phyloP scores from a whole-genome alignment of 441 rosid species.

The Syzygium syzygioides region DNA sequence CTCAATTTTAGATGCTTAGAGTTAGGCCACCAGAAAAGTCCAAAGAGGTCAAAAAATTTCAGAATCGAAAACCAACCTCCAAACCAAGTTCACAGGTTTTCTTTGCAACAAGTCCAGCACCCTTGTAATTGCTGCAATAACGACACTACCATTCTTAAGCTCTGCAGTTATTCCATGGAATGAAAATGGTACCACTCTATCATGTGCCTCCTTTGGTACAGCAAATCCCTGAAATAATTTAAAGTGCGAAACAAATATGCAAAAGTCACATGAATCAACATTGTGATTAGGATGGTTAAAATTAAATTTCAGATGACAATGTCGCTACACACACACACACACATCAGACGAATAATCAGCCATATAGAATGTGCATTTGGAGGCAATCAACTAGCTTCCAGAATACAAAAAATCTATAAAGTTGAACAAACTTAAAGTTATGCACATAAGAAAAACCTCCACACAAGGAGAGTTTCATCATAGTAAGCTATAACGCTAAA shows the following conservation, averaged over 20 bases:
- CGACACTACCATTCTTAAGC: conserved; percentile 43
- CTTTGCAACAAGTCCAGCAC: conserved; percentile 51
- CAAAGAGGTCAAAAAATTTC: not conserved
- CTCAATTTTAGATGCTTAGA: not conserved
- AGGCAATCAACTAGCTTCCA: not conserved
- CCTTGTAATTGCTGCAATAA: conserved; percentile 64
- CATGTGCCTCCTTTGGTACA: conserved; percentile 44
- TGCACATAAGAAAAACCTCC: not conserved
- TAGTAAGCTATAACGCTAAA: not conserved
- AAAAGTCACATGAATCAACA: not conserved
- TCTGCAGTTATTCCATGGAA: conserved; percentile 39
- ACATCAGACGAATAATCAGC: not conserved
- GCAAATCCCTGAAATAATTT: conserved; percentile 39
- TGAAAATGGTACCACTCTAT: conserved; percentile 29
- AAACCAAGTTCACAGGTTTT: conserved; percentile 52
- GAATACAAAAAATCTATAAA: not conserved
- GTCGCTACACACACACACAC: not conserved
- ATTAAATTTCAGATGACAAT: not conserved
- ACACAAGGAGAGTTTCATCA: not conserved
- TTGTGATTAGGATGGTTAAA: not conserved
- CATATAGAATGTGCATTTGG: not conserved
- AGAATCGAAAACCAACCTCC: conserved; percentile 27
- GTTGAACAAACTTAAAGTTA: not conserved
- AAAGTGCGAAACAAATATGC: not conserved
- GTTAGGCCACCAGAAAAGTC: not conserved